A percentile compares a stretch with the other conserved stretches of the same genome.
Evolutionary conservation across 495 filamentous ascomycete species (phyloP).

Genomic region (Daldinia caldariorum): DNA sequence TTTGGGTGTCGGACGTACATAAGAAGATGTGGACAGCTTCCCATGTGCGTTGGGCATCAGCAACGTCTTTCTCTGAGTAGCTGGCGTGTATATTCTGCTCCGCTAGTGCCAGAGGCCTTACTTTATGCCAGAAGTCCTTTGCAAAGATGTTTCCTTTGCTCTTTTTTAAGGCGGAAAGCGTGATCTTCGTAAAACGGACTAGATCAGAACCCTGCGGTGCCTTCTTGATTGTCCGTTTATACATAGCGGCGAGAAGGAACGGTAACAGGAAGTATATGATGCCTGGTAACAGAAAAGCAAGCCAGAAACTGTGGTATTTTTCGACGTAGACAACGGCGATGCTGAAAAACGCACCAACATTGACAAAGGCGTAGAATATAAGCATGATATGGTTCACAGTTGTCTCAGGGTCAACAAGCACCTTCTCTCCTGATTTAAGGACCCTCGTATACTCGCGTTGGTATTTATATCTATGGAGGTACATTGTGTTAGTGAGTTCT

Average conservation of each 20-base stretch:
- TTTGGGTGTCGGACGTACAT: neutral
- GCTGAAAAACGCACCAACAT: constrained; percentile 74
- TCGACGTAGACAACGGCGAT: constrained; percentile 75
- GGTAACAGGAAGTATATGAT: constrained; percentile 61
- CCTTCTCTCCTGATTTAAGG: constrained; percentile 72
- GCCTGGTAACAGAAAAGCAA: constrained; percentile 66
- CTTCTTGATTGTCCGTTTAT: constrained; percentile 53
- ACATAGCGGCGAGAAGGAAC: constrained; percentile 53
- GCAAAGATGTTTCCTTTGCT: constrained; percentile 60
- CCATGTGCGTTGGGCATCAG: constrained; percentile 59
- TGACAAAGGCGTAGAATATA: constrained; percentile 76
- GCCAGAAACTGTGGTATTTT: constrained; percentile 72
- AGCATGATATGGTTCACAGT: constrained; percentile 73
- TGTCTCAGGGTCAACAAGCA: constrained; percentile 75
- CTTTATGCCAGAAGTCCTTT: constrained; percentile 60
- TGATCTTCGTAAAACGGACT: constrained; percentile 53
- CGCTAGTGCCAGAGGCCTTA: constrained; percentile 57
- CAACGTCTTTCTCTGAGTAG: constrained; percentile 62
- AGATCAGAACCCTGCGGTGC: constrained; percentile 57
- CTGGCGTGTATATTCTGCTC: constrained; percentile 48
- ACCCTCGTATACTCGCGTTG: constrained; percentile 64
- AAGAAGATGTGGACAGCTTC: constrained; percentile 63
- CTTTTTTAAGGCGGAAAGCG: constrained; percentile 48
- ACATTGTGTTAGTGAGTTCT: too few species aligned
- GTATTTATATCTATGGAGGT: neutral